Base-by-base conservation (phyloP, 305 asterid species). In the Fraxinus velutina region DNA sequence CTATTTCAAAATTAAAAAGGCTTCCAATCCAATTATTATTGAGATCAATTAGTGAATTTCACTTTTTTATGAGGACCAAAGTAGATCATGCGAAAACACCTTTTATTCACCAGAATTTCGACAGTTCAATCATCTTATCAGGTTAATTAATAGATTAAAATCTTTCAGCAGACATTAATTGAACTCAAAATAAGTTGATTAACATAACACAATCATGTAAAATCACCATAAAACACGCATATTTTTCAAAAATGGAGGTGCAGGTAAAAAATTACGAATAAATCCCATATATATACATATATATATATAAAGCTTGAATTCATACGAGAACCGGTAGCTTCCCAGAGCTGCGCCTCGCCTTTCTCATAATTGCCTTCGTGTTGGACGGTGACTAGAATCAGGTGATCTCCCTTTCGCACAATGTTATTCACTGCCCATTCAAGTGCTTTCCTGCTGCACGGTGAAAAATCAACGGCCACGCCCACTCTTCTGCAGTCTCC, bases 261-360 rank as follows among this genome's bases (percentile, higher is more conserved):
- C 32, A 64, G 4, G 72, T 21, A 21, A 62, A 62, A 22, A 2
- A 12, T 4, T 4, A 24, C 0, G 2, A 64, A 27, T 21, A 21
- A 64, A 64, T 64, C 33, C 10, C n/a, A 66, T 22, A 64, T 7
- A 66, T 12, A 33, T 15, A 37, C 2, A 27, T 27, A 27, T 27
- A 27, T 27, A 29, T 29, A 77, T 10, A 24, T 5, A 39, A 75
- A 50, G 81, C 22, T 2, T 64, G 32, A 50, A 52, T n/a, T 64
- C 94, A 78, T 95, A 95, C 99, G 99, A 81, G 99, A 95, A 70
- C 99, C 98, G 72, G 97, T 92, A 88, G 92, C 17, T 81, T 78
- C 93, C 99, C 99, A 95, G 3, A 95, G 97, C 89, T 95, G 98
- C 93, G 91, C 86, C 93, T 95, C 99, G 62, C 98, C 97, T 0